These are phyloP conservation scores for Aspergillus udagawae DNA, from an alignment of 2,329 filamentous ascomycete species.

Conservation along the genomic window DNA sequence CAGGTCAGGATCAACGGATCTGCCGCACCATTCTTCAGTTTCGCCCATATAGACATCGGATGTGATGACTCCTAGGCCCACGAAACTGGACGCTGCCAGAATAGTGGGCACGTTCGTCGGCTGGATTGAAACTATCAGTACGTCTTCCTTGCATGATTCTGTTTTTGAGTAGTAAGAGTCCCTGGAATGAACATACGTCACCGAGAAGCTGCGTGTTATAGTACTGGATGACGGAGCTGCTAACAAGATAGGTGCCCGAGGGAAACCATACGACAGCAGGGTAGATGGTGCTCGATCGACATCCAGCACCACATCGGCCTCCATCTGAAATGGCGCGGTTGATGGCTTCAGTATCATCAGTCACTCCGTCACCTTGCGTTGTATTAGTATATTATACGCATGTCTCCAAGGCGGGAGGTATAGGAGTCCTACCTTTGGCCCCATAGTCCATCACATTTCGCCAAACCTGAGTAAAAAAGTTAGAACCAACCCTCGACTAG, in stretches of 20 bases:
- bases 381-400: too few species aligned
- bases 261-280: conserved; percentile 57
- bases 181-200: conserved; percentile 29
- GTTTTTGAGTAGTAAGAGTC: too few species aligned
- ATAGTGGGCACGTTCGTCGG: conserved; percentile 14
- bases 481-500: too few species aligned
- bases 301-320: conserved; percentile 40
- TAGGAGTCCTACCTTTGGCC: background rate
- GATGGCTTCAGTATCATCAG: conserved; percentile 46
- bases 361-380: conserved; percentile 2
- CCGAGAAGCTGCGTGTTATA: conserved; percentile 62
- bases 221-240: conserved; percentile 55
- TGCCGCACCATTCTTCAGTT: conserved; percentile 2
- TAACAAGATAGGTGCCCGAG: conserved; percentile 56
- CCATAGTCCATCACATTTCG: conserved; percentile 13
- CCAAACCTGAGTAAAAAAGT: conserved; percentile 1
- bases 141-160: too few species aligned
- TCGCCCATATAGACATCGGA: conserved; percentile 19
- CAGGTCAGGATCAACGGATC: too few species aligned
- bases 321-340: conserved; percentile 45
- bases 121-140: too few species aligned
- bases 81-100: conserved; percentile 17
- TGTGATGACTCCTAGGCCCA: conserved; percentile 19
- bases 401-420: too few species aligned
- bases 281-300: conserved; percentile 36